Evolutionary conservation across 2,329 filamentous ascomycete species (phyloP).

Genomic region (Coniochaeta hoffmannii): DNA sequence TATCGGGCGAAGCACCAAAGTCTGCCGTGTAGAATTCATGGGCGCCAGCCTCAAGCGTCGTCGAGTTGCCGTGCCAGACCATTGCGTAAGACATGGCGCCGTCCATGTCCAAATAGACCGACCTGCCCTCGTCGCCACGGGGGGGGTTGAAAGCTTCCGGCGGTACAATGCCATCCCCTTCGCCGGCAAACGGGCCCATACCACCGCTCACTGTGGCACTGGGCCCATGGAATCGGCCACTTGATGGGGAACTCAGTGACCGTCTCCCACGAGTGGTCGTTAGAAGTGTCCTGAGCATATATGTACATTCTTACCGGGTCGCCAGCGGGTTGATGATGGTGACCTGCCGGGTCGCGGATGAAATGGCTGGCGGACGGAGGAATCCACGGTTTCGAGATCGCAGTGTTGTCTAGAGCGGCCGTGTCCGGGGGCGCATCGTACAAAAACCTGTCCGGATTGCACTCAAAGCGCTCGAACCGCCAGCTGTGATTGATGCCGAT

Average conservation of each 20-base stretch:
- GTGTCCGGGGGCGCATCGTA: too few species aligned
- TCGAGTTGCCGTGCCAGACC: constrained; percentile 37
- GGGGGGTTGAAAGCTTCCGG: constrained; percentile 24
- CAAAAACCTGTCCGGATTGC: too few species aligned
- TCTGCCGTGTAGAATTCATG: constrained; percentile 43
- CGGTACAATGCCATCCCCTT: constrained; percentile 49
- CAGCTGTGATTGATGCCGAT: too few species aligned
- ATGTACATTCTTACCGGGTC: constrained; percentile 6
- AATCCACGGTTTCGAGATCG: constrained; percentile 23
- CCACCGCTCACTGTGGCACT: constrained; percentile 26
- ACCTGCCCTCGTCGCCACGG: constrained; percentile 26
- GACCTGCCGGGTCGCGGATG: constrained; percentile 14
- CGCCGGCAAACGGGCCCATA: constrained; percentile 35
- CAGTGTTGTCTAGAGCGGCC: background rate
- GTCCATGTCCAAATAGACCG: constrained; percentile 38
- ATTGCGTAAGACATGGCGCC: constrained; percentile 44
- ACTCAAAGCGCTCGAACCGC: too few species aligned
- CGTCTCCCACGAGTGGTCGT: constrained; percentile 18
- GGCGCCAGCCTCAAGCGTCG: constrained; percentile 30
- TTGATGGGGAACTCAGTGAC: constrained; percentile 38
- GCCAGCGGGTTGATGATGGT: constrained; percentile 15
- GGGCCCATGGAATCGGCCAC: constrained; percentile 30
- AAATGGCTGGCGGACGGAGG: constrained; percentile 23
- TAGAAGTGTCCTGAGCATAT: background rate
- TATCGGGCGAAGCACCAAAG: constrained; percentile 43